These are phyloP conservation scores for Erucastrum elatum DNA, from an alignment of 345 rosid genomes.

Conservation along the genomic window DNA sequence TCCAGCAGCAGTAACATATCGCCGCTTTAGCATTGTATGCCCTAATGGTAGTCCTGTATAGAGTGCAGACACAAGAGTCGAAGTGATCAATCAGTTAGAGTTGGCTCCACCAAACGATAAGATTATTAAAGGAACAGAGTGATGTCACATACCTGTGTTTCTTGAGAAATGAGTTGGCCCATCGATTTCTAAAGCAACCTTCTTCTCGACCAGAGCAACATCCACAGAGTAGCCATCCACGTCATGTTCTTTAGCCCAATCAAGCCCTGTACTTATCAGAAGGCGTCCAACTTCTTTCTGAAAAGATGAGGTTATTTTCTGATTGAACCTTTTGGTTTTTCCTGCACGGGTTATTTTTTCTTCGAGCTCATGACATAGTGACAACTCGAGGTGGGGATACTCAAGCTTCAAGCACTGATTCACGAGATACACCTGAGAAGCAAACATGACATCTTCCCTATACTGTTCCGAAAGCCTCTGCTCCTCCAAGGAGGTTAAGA, in stretches of 20 bases:
- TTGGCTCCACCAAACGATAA: slow-evolving; percentile 4
- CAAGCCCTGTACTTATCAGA: slow-evolving; percentile 81
- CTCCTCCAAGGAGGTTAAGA: slow-evolving; percentile 58
- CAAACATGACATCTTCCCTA: slow-evolving; percentile 85
- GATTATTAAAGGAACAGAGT: background rate
- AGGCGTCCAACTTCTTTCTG: slow-evolving; percentile 90
- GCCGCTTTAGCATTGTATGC: slow-evolving; percentile 77
- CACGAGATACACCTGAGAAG: slow-evolving; percentile 83
- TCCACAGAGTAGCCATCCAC: slow-evolving; percentile 79
- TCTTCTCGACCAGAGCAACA: slow-evolving; percentile 78
- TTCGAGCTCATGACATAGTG: slow-evolving; percentile 56
- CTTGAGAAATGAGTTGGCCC: slow-evolving; percentile 96
- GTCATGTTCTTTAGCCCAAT: slow-evolving; percentile 73
- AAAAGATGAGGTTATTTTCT: slow-evolving; percentile 81
- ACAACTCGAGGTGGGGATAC: slow-evolving; percentile 71
- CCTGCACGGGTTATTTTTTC: slow-evolving; percentile 67
- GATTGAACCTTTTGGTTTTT: slow-evolving; percentile 79
- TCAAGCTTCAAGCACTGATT: slow-evolving; percentile 84
- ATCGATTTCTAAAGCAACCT: slow-evolving; percentile 86
- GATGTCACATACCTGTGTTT: slow-evolving; percentile 59
- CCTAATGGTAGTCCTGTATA: slow-evolving; percentile 77
- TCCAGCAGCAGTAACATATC: slow-evolving; percentile 77
- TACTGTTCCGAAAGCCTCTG: slow-evolving; percentile 86
- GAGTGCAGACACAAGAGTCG: background rate
- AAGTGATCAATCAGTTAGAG: background rate